phyloP scores from a whole-genome alignment of 2,329 filamentous ascomycete genomes.

The Coniochaeta prunicola region DNA sequence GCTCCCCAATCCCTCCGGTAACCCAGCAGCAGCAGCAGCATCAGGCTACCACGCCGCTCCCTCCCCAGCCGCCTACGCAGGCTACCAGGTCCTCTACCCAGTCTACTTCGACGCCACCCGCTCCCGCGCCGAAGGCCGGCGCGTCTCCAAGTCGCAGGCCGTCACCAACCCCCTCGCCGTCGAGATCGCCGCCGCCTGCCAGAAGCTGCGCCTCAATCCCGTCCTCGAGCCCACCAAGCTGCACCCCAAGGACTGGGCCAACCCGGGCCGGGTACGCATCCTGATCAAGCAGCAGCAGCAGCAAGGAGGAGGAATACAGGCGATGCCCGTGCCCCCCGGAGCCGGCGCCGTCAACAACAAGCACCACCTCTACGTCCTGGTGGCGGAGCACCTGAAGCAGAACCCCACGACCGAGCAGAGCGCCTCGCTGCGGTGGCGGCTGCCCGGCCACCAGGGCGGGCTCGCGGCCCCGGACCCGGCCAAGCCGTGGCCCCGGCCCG shows the following conservation, averaged over 20 bases:
- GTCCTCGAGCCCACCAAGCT: slow-evolving; percentile 87
- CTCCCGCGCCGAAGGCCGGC: slow-evolving; percentile 70
- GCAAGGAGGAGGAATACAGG: slow-evolving; percentile 9
- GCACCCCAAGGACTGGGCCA: slow-evolving; percentile 96
- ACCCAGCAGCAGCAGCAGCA: background rate
- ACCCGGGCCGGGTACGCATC: slow-evolving; percentile 84
- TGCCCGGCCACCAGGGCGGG: slow-evolving; percentile 52
- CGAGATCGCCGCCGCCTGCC: slow-evolving; percentile 83
- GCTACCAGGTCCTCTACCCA: slow-evolving; percentile 87
- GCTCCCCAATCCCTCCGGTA: slow-evolving; percentile 2
- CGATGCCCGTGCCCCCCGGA: slow-evolving; percentile 19
- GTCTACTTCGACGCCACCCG: slow-evolving; percentile 84
- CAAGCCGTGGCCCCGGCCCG: slow-evolving; percentile 63
- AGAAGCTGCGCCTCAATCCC: slow-evolving; percentile 60
- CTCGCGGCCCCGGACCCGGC: slow-evolving; percentile 53
- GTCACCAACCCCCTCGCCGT: slow-evolving; percentile 80
- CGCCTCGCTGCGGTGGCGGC: slow-evolving; percentile 61
- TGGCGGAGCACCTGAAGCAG: slow-evolving; percentile 66
- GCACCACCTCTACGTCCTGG: slow-evolving; percentile 78
- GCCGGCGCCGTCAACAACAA: slow-evolving; percentile 61
- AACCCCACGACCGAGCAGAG: slow-evolving; percentile 69
- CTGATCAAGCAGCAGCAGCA: slow-evolving; percentile 48
- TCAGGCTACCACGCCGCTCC: slow-evolving; percentile 17
- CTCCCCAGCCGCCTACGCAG: slow-evolving; percentile 55
- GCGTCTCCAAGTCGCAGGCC: slow-evolving; percentile 65